phyloP scores from a whole-genome alignment of 2,329 filamentous ascomycete genomes.

The Venturia asperata region DNA sequence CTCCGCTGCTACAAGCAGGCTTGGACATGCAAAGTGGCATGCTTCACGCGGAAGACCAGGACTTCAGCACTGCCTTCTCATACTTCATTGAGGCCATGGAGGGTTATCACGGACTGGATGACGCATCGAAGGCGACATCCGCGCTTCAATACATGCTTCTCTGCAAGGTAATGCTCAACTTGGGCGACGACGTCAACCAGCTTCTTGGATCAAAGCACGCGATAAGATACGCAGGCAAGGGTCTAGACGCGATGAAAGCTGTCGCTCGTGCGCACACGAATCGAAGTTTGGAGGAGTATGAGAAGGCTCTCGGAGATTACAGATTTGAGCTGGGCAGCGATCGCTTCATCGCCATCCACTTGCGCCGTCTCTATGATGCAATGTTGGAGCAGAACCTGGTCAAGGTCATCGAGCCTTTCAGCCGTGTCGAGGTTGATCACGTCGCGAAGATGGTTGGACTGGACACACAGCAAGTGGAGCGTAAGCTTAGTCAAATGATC shows the following conservation, averaged over 20 bases:
- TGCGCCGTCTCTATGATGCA: conserved; percentile 90
- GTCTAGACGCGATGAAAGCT: conserved; percentile 97
- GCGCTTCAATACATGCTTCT: conserved; percentile 98
- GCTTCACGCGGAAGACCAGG: conserved; percentile 95
- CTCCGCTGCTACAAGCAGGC: conserved; percentile 87
- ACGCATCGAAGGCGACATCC: conserved; percentile 82
- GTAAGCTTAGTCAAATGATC: conserved; percentile 99
- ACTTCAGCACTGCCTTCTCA: conserved; percentile 97
- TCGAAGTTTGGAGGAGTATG: conserved; percentile 94
- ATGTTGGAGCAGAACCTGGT: conserved; percentile 99
- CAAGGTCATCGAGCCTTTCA: conserved; percentile 99
- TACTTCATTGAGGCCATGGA: conserved; percentile 99
- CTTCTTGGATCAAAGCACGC: conserved; percentile 95
- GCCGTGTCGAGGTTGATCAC: conserved; percentile 90
- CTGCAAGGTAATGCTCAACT: conserved; percentile 99
- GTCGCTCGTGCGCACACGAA: conserved; percentile 93
- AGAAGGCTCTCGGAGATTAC: conserved; percentile 82
- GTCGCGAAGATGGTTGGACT: conserved; percentile 96
- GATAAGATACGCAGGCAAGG: conserved; percentile 89
- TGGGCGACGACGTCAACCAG: conserved; percentile 90
- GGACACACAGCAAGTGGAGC: conserved; percentile 93
- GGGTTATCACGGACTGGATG: conserved; percentile 90
- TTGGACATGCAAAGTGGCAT: conserved; percentile 99
- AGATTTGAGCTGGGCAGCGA: conserved; percentile 91
- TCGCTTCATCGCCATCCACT: conserved; percentile 92